These are phyloP conservation scores for Exophiala dermatitidis DNA, from an alignment of 2,329 filamentous ascomycete genomes.

Conservation along the genomic window DNA sequence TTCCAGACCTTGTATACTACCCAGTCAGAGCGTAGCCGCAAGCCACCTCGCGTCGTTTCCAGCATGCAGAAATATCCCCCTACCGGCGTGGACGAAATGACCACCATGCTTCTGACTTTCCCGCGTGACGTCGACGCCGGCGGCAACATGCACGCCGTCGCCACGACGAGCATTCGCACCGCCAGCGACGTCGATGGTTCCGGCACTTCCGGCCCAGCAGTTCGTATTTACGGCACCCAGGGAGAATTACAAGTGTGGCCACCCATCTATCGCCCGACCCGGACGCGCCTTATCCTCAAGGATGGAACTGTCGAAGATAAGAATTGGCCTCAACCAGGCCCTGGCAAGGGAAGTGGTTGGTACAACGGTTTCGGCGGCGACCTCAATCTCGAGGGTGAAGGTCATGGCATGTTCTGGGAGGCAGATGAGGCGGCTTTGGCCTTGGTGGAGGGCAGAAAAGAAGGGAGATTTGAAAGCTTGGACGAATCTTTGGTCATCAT, in stretches of 20 bases:
- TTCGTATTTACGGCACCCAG: conserved; percentile 28
- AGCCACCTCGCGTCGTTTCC: conserved; percentile 61
- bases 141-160: conserved; percentile 57
- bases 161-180: conserved; percentile 28
- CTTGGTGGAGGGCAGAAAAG: conserved; percentile 57
- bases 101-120: conserved; percentile 28
- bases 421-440: conserved; percentile 16
- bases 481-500: conserved; percentile 78
- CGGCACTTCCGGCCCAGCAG: conserved; percentile 23
- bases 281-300: conserved; percentile 69
- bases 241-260: conserved; percentile 28
- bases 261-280: conserved; percentile 33
- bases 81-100: conserved; percentile 30
- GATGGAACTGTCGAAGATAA: conserved; percentile 37
- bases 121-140: conserved; percentile 42
- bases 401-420: conserved; percentile 32
- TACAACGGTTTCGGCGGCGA: conserved; percentile 44
- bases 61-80: conserved; percentile 23
- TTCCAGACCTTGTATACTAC: conserved; percentile 56
- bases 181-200: conserved; percentile 25
- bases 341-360: conserved; percentile 57
- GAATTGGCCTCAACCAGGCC: conserved; percentile 17
- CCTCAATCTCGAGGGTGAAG: conserved; percentile 63
- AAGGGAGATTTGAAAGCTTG: conserved; percentile 70
- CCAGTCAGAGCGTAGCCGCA: conserved; percentile 56